Evolutionary conservation across 495 filamentous ascomycete genomes (phyloP).

Genomic region (Podospora bellae-mahoneyi): DNA sequence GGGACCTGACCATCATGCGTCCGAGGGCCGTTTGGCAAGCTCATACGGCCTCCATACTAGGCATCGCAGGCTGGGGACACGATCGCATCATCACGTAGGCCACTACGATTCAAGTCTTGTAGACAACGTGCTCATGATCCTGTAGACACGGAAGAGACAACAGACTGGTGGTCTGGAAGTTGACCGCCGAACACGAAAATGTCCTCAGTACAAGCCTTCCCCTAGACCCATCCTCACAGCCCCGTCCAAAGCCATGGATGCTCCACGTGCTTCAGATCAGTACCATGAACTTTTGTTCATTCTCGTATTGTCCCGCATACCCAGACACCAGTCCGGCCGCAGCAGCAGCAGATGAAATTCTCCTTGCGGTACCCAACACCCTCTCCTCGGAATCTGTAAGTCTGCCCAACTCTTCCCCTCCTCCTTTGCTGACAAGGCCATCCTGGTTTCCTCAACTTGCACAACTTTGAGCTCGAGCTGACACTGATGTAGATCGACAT

Average conservation of each 20-base stretch:
- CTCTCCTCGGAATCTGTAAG: constrained; percentile 68
- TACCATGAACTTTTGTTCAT: constrained; percentile 93
- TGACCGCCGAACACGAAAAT: constrained; percentile 59
- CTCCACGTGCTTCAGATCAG: constrained; percentile 81
- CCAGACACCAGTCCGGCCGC: constrained; percentile 4
- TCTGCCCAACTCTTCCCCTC: constrained; percentile 9
- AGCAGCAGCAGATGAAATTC: constrained; percentile 37
- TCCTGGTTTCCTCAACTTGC: background rate
- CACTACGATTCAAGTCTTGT: background rate
- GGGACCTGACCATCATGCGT: constrained; percentile 79
- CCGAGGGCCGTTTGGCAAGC: constrained; percentile 84
- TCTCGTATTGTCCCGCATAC: constrained; percentile 56
- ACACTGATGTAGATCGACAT: constrained; percentile 63
- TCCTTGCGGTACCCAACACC: constrained; percentile 75
- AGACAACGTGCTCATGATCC: constrained; percentile 6
- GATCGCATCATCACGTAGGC: constrained; percentile 74
- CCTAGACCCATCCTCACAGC: constrained; percentile 48
- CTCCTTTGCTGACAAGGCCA: background rate
- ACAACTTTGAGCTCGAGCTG: background rate
- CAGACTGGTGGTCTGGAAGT: constrained; percentile 79
- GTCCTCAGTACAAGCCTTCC: constrained; percentile 67
- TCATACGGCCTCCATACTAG: constrained; percentile 75
- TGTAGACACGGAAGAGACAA: constrained; percentile 77
- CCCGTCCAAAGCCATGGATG: constrained; percentile 70
- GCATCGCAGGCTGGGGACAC: constrained; percentile 61